phyloP scores from a whole-genome alignment of 768 basidiomycete species.

The Tylopilus subfusipes region DNA sequence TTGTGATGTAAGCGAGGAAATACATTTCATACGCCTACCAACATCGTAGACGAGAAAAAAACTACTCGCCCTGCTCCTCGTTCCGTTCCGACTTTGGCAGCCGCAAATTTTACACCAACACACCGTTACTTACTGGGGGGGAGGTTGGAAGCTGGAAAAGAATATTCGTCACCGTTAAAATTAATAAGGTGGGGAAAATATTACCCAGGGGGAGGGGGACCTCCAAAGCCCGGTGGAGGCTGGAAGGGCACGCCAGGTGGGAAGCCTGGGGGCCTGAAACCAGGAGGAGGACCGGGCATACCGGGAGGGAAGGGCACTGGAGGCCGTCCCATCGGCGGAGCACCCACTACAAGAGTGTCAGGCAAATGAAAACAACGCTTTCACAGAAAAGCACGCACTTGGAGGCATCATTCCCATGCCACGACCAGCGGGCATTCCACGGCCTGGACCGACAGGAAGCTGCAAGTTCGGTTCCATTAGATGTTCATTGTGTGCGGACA shows the following conservation, averaged over 20 bases:
- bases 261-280: slow-evolving; percentile 81
- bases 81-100: slow-evolving; percentile 13
- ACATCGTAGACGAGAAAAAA: slow-evolving; percentile 19
- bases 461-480: slow-evolving; percentile 33
- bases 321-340: slow-evolving; percentile 59
- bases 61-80: slow-evolving; percentile 27
- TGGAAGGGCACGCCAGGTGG: slow-evolving; percentile 78
- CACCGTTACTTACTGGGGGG: slow-evolving; percentile 36
- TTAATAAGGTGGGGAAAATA: slow-evolving; percentile 18
- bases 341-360: slow-evolving; percentile 45
- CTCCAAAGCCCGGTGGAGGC: slow-evolving; percentile 77
- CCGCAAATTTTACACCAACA: slow-evolving; percentile 8
- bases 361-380: slow-evolving; percentile 14
- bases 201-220: slow-evolving; percentile 85
- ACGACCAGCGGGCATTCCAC: slow-evolving; percentile 93
- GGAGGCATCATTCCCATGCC: slow-evolving; percentile 96
- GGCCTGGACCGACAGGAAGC: slow-evolving; percentile 87
- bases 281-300: slow-evolving; percentile 84
- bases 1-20: slow-evolving; percentile 15
- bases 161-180: slow-evolving; percentile 4
- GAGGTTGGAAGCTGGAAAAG: slow-evolving; percentile 43
- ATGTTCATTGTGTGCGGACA: slow-evolving; percentile 1
- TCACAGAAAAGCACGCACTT: slow-evolving; percentile 44
- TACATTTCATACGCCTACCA: slow-evolving; percentile 26
- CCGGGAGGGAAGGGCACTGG: slow-evolving; percentile 67